These are phyloP conservation scores for Saussurea involucrata DNA, from an alignment of 129 eudicot genomes.

Conservation along the genomic window DNA sequence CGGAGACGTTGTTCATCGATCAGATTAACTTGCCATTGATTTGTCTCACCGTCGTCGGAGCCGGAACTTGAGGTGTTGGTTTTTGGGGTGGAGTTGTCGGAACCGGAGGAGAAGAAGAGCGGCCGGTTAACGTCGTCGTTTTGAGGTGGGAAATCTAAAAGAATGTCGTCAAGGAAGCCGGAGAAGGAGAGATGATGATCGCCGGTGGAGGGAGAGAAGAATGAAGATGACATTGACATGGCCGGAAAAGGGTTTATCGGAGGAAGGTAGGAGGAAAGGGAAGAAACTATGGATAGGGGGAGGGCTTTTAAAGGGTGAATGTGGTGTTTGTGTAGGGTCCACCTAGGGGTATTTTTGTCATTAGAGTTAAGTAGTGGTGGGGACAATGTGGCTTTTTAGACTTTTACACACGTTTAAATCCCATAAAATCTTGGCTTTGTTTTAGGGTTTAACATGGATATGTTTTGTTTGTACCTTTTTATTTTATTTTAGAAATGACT, in stretches of 20 bases:
- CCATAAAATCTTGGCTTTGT: background rate
- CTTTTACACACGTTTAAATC: background rate
- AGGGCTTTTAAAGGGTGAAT: slow-evolving; percentile 5
- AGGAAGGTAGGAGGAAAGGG: slow-evolving; percentile 35
- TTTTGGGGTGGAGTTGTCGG: slow-evolving; percentile 11
- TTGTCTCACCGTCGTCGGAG: slow-evolving; percentile 8
- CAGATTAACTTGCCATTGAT: background rate
- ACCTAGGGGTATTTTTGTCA: background rate
- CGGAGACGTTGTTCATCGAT: slow-evolving; percentile 47
- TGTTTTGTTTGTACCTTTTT: background rate
- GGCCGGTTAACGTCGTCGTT: background rate
- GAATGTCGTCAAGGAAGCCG: slow-evolving; percentile 27
- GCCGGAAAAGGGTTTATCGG: slow-evolving; percentile 7
- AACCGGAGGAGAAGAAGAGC: background rate
- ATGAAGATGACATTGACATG: slow-evolving; percentile 13
- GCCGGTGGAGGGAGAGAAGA: background rate
- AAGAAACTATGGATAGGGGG: slow-evolving; percentile 19
- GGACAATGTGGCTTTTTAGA: background rate
- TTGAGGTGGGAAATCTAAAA: slow-evolving; percentile 22
- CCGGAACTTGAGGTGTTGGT: slow-evolving; percentile 18
- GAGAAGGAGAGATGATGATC: slow-evolving; percentile 2
- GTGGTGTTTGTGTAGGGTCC: slow-evolving; percentile 1
- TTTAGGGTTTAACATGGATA: background rate
- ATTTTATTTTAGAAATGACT: too few species aligned
- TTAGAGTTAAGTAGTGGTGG: background rate